phyloP scores from a whole-genome alignment of 208 protist species.

The Leishmania aethiopica region DNA sequence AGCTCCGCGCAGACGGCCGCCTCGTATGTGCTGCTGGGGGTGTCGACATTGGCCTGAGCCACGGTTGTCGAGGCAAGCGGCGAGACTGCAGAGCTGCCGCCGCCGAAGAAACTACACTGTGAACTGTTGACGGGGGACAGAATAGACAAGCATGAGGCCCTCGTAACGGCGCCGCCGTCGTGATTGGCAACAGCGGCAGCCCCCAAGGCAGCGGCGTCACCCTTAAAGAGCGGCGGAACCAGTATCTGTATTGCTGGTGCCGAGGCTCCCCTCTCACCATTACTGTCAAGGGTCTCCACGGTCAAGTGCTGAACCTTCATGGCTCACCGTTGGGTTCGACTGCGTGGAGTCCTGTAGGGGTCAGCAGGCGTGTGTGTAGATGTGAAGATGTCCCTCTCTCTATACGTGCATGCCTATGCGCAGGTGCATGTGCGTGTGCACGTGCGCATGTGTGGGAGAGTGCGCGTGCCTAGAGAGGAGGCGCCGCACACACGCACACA shows the following conservation, averaged over 20 bases:
- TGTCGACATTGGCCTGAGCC: slow-evolving; percentile 28
- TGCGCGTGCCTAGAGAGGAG: no score
- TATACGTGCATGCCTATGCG: no score
- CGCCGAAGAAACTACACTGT: not conserved
- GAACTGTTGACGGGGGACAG: not conserved
- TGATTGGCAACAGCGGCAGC: not conserved
- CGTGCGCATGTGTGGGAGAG: not conserved
- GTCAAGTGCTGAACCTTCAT: slow-evolving; percentile 29
- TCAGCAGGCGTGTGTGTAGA: not conserved
- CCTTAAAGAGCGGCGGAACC: not conserved
- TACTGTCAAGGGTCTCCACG: not conserved
- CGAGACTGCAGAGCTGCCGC: not conserved
- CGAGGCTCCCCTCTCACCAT: not conserved
- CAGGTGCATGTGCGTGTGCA: not conserved
- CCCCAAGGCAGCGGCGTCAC: not conserved
- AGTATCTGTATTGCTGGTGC: not conserved
- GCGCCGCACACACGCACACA: not conserved
- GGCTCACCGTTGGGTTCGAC: not conserved
- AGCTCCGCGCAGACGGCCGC: slow-evolving; percentile 61
- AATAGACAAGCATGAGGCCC: not conserved
- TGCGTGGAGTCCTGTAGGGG: not conserved
- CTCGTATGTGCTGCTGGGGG: slow-evolving; percentile 75
- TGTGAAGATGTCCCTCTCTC: not conserved
- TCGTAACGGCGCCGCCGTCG: not conserved
- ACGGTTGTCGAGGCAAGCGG: slow-evolving; percentile 5